Evolutionary conservation across 1,139 yeast genomes (phyloP), one percentile per base, ranked within the genome.

Genomic region (Sugiyamaella pinicola): DNA sequence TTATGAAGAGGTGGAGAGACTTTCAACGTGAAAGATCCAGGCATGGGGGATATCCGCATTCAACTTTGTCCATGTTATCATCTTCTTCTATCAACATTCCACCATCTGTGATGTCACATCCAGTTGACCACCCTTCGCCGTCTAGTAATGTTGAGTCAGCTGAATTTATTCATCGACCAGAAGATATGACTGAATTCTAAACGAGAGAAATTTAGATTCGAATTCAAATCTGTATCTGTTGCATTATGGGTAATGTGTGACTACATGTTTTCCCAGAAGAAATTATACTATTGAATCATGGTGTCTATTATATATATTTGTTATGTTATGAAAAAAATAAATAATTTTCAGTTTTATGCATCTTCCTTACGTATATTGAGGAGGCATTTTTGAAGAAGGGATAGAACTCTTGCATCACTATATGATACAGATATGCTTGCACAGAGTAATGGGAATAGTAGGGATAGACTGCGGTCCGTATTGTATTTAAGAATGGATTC

Each of bases 1-100:
- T 80, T 54, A 90, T 91, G 95, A 87, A 85, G 76, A 79, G 95
- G 59, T 93, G 98, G 98, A 81, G 89, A 69, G 98, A 91, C 60
- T 90, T 83, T 74, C 97, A 91, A 70, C 77, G 88, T 61, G 93
- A 86, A 33, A 22, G 53, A 26, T 45, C 47, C 13, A 42, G 47
- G 26, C 37, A 33, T 43, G 43, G 47, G 9, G 31, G 31, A 26
- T 26, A 26, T 18, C 39, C 40, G 13, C 29, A 24, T 5, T 39
- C 45, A n/a, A 26, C 29, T 9, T 28, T 33, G 2, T 52, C 55
- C 2, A 47, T 52, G 52, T 13, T 52, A n/a, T 52, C 55, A 2
- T 42, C 52, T 7, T 47, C 55, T 4, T 52, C 55, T 33, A 22
- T 37, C 10, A 51, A 45, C 39, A 42, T 31, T 19, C 38, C 50